Evolutionary conservation across 768 basidiomycete species (phyloP).

Genomic region (Hemileccinum impolitum): DNA sequence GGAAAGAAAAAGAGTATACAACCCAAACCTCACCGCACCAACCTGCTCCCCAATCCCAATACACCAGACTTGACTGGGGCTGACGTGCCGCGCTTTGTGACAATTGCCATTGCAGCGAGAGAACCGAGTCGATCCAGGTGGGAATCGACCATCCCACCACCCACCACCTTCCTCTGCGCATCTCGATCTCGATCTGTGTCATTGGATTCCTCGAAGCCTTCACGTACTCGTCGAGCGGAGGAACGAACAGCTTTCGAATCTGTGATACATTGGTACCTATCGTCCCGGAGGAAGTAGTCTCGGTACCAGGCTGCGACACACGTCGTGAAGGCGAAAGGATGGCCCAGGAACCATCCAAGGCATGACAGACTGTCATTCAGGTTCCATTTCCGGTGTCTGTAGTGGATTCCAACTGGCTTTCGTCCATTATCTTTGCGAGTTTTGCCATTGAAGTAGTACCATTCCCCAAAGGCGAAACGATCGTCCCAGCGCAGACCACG

Average conservation of each 20-base stretch:
- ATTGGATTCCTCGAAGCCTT: not conserved
- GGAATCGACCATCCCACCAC: not conserved
- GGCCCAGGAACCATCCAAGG: not conserved
- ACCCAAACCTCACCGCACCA: too few relatives aligned
- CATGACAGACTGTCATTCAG: not conserved
- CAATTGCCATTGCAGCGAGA: not conserved
- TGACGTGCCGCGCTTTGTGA: not conserved
- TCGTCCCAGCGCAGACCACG: not conserved
- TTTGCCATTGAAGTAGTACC: not conserved
- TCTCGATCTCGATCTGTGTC: constrained; percentile 9
- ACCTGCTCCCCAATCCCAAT: too few relatives aligned
- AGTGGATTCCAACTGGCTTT: not conserved
- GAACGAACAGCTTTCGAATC: constrained; percentile 1
- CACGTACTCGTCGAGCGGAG: constrained; percentile 3
- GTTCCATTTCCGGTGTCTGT: not conserved
- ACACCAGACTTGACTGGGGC: too few relatives aligned
- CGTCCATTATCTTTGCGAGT: not conserved
- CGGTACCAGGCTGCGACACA: not conserved
- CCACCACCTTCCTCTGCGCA: constrained; percentile 4
- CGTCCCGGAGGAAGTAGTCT: not conserved
- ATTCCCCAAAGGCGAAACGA: not conserved
- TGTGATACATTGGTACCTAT: not conserved
- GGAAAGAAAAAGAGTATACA: too few relatives aligned
- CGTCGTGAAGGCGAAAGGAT: not conserved
- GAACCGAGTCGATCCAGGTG: not conserved